Percentiles rank a stretch among this genome's conserved stretches.
Evolutionary conservation across 2,329 filamentous ascomycete species (phyloP).

Genomic region (Claviceps spartinae): DNA sequence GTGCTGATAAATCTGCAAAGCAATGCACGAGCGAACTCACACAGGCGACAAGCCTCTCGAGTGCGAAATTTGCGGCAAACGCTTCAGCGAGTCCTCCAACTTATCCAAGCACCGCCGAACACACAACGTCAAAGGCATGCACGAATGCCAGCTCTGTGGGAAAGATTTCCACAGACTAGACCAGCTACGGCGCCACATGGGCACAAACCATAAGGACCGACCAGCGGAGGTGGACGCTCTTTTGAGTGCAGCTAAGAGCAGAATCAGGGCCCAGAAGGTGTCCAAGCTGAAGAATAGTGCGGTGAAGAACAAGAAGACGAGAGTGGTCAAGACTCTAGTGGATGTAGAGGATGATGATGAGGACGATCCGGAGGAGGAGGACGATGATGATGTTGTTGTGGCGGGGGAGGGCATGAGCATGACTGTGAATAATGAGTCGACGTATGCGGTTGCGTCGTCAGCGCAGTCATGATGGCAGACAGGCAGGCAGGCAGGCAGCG

Average conservation of each 20-base stretch:
- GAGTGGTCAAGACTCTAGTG: background rate
- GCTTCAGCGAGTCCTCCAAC: constrained; percentile 53
- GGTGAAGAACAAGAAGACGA: background rate
- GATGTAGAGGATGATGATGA: background rate
- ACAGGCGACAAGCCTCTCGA: constrained; percentile 49
- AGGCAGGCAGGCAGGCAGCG: too few relatives aligned
- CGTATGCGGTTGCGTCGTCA: too few relatives aligned
- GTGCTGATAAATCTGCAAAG: constrained; percentile 17
- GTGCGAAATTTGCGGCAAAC: constrained; percentile 44
- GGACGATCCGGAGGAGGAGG: background rate
- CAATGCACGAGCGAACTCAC: constrained; percentile 55
- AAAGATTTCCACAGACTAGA: constrained; percentile 47
- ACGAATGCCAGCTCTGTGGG: constrained; percentile 38
- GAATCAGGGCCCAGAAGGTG: constrained; percentile 5
- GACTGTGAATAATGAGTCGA: too few relatives aligned
- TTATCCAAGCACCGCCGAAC: constrained; percentile 52
- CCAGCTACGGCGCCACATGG: constrained; percentile 43
- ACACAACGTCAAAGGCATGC: constrained; percentile 39
- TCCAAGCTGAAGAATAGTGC: constrained; percentile 6
- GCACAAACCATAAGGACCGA: constrained; percentile 20
- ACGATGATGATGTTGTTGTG: background rate
- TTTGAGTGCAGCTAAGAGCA: constrained; percentile 8
- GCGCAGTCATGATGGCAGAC: too few relatives aligned
- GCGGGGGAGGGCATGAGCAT: too few relatives aligned
- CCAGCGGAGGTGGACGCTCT: constrained; percentile 10